phyloP scores from a whole-genome alignment of 345 rosid species.

The Raphanus raphanistrum region DNA sequence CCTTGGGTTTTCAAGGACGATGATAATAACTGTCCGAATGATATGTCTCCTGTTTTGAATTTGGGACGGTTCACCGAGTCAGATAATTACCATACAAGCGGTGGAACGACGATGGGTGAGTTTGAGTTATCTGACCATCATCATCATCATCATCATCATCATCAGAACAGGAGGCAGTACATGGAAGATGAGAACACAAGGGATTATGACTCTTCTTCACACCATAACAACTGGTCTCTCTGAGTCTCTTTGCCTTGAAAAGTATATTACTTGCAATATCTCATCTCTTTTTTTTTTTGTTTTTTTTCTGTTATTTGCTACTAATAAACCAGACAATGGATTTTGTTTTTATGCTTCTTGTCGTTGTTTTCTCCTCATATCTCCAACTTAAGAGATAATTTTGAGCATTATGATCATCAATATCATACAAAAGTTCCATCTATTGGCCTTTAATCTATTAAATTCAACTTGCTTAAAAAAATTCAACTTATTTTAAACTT shows the following conservation, averaged over 20 bases:
- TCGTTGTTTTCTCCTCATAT: background rate
- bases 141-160: constrained; percentile 38
- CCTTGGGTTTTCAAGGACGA: constrained; percentile 61
- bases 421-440: background rate
- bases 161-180: constrained; percentile 48
- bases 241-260: constrained; percentile 27
- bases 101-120: constrained; percentile 43
- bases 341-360: background rate
- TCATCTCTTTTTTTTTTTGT: background rate
- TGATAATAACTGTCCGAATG: constrained; percentile 40
- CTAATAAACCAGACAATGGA: constrained; percentile 30
- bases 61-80: constrained; percentile 54
- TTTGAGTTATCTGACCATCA: constrained; percentile 48
- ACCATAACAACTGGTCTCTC: constrained; percentile 73
- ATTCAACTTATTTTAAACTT: too few species aligned
- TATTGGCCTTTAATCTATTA: too few species aligned
- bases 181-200: constrained; percentile 58
- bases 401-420: background rate
- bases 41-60: constrained; percentile 51
- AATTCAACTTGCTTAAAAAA: too few species aligned
- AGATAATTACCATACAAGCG: constrained; percentile 33
- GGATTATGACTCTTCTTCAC: constrained; percentile 59
- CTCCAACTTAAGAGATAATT: constrained; percentile 2
- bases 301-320: background rate
- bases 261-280: constrained; percentile 3